These are phyloP conservation scores for Aureobasidium pullulans DNA, from an alignment of 2,329 filamentous ascomycete species.

Conservation along the genomic window DNA sequence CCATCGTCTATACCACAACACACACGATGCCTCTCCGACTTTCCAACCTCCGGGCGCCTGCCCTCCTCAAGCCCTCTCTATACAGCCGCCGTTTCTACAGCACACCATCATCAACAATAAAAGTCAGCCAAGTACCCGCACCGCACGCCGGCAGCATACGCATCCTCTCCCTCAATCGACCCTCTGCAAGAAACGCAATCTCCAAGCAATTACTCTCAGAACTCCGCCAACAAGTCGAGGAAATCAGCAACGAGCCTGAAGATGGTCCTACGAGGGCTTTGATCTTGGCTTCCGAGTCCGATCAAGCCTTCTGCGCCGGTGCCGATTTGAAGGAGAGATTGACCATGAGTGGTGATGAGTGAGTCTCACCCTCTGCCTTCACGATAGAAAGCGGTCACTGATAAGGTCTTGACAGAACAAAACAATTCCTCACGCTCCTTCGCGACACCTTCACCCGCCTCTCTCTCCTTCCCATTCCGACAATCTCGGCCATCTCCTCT, in stretches of 20 bases:
- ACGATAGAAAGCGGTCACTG: not conserved
- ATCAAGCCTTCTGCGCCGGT: constrained; percentile 84
- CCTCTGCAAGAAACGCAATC: constrained; percentile 81
- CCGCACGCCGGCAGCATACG: constrained; percentile 77
- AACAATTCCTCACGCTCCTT: constrained; percentile 68
- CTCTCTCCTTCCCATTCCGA: constrained; percentile 72
- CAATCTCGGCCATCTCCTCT: constrained; percentile 79
- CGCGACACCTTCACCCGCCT: constrained; percentile 69
- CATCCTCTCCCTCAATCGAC: constrained; percentile 80
- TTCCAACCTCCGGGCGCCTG: not conserved
- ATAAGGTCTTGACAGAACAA: constrained; percentile 50
- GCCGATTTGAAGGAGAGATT: constrained; percentile 87
- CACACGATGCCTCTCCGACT: not conserved
- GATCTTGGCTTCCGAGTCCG: constrained; percentile 76
- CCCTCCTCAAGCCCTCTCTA: not conserved
- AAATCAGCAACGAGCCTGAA: constrained; percentile 55
- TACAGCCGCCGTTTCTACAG: constrained; percentile 14
- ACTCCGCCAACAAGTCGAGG: constrained; percentile 64
- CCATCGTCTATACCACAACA: not conserved
- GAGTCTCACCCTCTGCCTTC: constrained; percentile 26
- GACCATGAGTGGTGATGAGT: constrained; percentile 73
- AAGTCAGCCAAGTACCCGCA: constrained; percentile 67
- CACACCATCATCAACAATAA: constrained; percentile 39
- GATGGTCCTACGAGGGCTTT: constrained; percentile 65
- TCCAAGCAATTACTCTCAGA: constrained; percentile 68